Conservation (phyloP, 306 rosid species). For the Castanea sativa region DNA sequence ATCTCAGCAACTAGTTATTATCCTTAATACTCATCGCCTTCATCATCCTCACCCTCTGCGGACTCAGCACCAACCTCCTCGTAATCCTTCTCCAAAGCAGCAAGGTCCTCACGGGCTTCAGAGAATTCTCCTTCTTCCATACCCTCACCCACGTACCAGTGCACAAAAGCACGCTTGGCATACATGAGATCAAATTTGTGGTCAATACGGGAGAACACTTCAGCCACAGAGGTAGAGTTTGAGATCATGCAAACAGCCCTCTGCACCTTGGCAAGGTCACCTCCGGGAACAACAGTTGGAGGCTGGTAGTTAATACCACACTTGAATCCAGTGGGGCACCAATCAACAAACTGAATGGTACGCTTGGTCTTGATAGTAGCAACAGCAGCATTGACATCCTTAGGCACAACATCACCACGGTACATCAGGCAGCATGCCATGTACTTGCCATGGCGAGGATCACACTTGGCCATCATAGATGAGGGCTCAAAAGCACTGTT, state of each 20-base stretch:
- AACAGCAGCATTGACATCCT: constrained; percentile 90
- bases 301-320: constrained; percentile 96
- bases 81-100: constrained; percentile 89
- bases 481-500: constrained; percentile 96
- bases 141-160: constrained; percentile 98
- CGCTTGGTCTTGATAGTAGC: constrained; percentile 89
- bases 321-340: constrained; percentile 98
- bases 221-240: constrained; percentile 89
- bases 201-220: constrained; percentile 86
- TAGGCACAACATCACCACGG: constrained; percentile 95
- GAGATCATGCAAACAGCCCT: constrained; percentile 93
- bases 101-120: constrained; percentile 95
- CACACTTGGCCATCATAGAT: constrained; percentile 97
- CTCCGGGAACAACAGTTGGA: constrained; percentile 92
- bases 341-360: constrained; percentile 86
- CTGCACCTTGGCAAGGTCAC: constrained; percentile 94
- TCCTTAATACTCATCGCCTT: constrained; percentile 57
- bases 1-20: background rate
- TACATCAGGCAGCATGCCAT: constrained; percentile 97
- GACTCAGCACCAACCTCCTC: constrained; percentile 96
- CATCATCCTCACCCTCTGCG: constrained; percentile 73
- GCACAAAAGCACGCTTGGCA: constrained; percentile 88
- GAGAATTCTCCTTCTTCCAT: constrained; percentile 99
- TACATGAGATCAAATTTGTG: constrained; percentile 94
- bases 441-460: constrained; percentile 92